Evolutionary conservation across 2,329 filamentous ascomycete genomes (phyloP).

Genomic region (Fusarium lateritium): DNA sequence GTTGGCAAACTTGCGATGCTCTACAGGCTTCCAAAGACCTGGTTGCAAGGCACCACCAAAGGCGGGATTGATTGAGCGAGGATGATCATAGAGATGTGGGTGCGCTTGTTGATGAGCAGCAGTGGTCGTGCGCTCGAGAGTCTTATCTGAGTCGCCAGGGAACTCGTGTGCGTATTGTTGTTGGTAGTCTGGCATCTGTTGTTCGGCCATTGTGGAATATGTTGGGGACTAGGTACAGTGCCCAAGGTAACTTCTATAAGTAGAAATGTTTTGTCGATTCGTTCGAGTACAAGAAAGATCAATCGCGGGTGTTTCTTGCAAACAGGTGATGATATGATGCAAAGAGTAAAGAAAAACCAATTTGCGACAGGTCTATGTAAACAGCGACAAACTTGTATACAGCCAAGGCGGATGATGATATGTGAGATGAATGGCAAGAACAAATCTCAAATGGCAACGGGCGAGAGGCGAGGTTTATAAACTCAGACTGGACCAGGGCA

Average conservation of each 20-base stretch:
- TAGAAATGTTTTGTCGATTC: background rate
- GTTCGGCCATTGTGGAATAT: conserved; percentile 41
- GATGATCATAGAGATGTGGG: conserved; percentile 48
- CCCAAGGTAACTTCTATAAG: conserved; percentile 7
- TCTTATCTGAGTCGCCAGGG: conserved; percentile 47
- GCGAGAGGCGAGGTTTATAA: conserved; percentile 47
- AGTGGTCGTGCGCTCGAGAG: conserved; percentile 41
- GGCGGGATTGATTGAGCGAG: conserved; percentile 64
- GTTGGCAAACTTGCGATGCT: conserved; percentile 82
- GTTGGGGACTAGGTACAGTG: conserved; percentile 6
- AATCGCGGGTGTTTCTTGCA: background rate
- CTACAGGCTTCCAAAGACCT: conserved; percentile 73
- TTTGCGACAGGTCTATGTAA: conserved; percentile 7
- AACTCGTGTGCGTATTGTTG: conserved; percentile 33
- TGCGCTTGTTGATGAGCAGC: conserved; percentile 38
- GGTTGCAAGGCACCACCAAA: conserved; percentile 80
- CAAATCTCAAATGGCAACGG: conserved; percentile 16
- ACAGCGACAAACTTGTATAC: background rate
- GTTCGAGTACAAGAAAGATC: background rate
- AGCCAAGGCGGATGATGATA: background rate
- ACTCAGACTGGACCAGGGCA: conserved; percentile 29
- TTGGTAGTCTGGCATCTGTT: conserved; percentile 17
- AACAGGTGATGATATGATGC: background rate
- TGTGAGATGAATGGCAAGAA: conserved; percentile 10
- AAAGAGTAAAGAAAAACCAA: conserved; percentile 1